These are phyloP conservation scores for Fusarium xyrophilum DNA, from an alignment of 2,329 filamentous ascomycete species.

Conservation along the genomic window DNA sequence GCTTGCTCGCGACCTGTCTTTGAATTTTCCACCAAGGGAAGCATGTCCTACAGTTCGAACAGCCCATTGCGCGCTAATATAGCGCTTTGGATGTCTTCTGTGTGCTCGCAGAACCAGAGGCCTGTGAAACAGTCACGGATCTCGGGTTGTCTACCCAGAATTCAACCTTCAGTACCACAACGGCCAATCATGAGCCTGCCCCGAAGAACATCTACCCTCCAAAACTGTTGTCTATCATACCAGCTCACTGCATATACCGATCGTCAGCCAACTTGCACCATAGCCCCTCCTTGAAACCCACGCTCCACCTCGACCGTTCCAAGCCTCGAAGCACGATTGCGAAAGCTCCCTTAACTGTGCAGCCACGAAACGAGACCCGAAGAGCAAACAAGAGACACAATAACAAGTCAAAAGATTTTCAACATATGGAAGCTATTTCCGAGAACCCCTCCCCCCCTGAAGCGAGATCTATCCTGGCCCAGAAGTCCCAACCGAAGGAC, in stretches of 20 bases:
- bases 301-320: background rate
- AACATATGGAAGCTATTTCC: accelerated
- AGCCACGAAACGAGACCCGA: background rate
- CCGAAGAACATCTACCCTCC: background rate
- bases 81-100: accelerated
- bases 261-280: background rate
- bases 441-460: background rate
- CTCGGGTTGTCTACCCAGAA: background rate
- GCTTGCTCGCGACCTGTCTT: background rate
- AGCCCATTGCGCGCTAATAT: accelerated
- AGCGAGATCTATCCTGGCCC: background rate
- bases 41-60: background rate
- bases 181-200: too few relatives aligned
- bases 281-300: background rate
- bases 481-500: background rate
- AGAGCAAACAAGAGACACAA: accelerated
- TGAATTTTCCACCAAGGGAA: background rate
- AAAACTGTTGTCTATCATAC: accelerated
- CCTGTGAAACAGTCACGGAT: background rate
- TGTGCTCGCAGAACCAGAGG: background rate
- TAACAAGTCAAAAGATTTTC: accelerated
- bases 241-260: accelerated
- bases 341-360: too few relatives aligned
- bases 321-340: background rate
- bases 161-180: background rate